Base-by-base conservation (phyloP, 2,329 filamentous ascomycete genomes). In the Aspergillus tubingensis region DNA sequence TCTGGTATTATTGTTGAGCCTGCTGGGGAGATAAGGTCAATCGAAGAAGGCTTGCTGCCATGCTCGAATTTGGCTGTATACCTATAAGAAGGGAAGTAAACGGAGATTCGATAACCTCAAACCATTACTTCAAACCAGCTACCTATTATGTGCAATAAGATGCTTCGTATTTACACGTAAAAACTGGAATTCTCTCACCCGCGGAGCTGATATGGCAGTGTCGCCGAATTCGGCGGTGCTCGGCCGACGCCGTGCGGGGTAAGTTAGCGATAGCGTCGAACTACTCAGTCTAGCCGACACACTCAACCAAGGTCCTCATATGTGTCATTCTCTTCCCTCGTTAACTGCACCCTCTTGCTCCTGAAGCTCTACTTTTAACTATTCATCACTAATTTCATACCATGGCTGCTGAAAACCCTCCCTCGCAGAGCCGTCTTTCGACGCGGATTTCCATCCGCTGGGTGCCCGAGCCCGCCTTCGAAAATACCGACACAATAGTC, bases 401-500 rank as follows among this genome's bases (percentile, higher is more conserved):
- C 32, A 50, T 50, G 47, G 25, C 47, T 6, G n/a, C 8, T 3
- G 15, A 50, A 10, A 50, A 30, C 15, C 4, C 10, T 17, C 39
- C 53, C 10, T 55, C 54, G 2, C 51, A 64, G 56, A 63, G 62
- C 54, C 65, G 65, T 10, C 60, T 74, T 51, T 80, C 78, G 10
- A 79, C 76, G 8, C 74, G 79, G 21, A 71, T 80, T 43, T 79
- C 77, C 23, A 67, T 81, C 25, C 76, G 77, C 65, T 81, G 79
- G 79, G 70, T 74, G 1, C 76, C 77, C 8, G 77, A 76, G 15
- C 65, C 74, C 0, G 65, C 77, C 1, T 75, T 72, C 27, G 79
- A 81, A 60, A 77, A 73, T 38, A 80, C 78, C 11, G 76, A 81
- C 54, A 80, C 78, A 6, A 68, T 79, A 5, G 76, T 80, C 54